phyloP scores from a whole-genome alignment of 2,329 filamentous ascomycete species.

The Ramularia collo-cygni region DNA sequence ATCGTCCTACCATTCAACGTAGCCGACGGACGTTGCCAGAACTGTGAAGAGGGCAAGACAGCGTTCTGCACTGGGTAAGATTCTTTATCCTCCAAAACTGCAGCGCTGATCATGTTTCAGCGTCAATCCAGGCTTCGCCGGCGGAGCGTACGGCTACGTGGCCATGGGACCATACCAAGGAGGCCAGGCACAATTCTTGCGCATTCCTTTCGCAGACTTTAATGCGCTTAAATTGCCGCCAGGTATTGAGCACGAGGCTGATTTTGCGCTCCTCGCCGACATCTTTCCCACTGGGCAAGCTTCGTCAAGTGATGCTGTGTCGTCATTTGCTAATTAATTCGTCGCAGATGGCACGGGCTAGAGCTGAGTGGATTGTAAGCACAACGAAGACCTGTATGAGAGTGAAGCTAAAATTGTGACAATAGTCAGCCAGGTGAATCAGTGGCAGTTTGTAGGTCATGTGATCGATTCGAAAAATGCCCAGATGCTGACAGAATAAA shows the following conservation, averaged over 20 bases:
- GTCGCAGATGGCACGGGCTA: conserved; percentile 26
- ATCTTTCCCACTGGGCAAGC: conserved; percentile 47
- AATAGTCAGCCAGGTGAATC: conserved; percentile 47
- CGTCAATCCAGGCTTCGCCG: conserved; percentile 53
- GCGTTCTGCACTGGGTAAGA: conserved; percentile 56
- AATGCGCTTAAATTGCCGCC: conserved; percentile 56
- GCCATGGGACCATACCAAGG: conserved; percentile 45
- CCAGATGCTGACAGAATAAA: neutral
- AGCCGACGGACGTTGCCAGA: conserved; percentile 55
- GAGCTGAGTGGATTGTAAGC: neutral
- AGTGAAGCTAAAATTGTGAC: neutral
- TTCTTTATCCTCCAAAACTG: neutral
- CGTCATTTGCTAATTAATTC: too few relatives aligned
- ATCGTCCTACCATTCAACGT: conserved; percentile 62
- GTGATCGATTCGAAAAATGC: neutral
- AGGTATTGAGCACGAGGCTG: conserved; percentile 55
- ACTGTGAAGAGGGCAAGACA: conserved; percentile 58
- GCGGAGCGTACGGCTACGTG: conserved; percentile 56
- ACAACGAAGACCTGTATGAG: neutral
- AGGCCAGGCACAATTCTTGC: conserved; percentile 57
- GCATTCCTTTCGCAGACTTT: conserved; percentile 61
- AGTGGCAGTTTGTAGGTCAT: conserved; percentile 57
- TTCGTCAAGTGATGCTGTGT: too few relatives aligned
- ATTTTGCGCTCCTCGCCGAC: conserved; percentile 49
- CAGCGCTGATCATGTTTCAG: conserved; percentile 34